phyloP scores from a whole-genome alignment of 352 stramenopile species.

The Phytophthora cryptogea region DNA sequence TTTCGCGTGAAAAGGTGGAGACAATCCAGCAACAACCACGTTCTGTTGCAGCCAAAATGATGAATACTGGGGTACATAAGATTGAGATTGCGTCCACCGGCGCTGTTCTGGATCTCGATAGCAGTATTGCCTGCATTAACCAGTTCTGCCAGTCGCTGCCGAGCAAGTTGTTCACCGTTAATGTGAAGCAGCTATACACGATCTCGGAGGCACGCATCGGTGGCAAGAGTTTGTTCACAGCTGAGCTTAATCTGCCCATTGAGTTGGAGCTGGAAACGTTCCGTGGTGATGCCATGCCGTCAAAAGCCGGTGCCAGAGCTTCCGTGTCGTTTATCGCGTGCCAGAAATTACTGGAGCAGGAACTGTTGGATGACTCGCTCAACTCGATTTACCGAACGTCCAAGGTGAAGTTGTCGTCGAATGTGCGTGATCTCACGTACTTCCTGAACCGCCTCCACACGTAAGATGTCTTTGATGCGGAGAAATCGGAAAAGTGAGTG shows the following conservation, averaged over 20 bases:
- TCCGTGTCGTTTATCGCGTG: conserved; percentile 64
- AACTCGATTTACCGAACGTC: conserved; percentile 76
- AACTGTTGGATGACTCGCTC: conserved; percentile 63
- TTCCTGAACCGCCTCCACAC: conserved; percentile 52
- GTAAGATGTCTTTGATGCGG: conserved; percentile 12
- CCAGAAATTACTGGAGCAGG: conserved; percentile 51
- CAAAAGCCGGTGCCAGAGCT: conserved; percentile 64
- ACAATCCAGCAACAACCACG: conserved; percentile 64
- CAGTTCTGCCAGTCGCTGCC: conserved; percentile 82
- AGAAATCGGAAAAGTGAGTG: background rate
- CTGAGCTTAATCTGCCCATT: conserved; percentile 50
- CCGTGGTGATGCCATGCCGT: conserved; percentile 49
- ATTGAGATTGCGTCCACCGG: conserved; percentile 59
- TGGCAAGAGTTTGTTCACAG: conserved; percentile 55
- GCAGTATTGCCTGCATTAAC: conserved; percentile 72
- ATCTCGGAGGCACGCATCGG: conserved; percentile 36
- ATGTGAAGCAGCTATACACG: conserved; percentile 63
- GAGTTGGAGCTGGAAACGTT: conserved; percentile 58
- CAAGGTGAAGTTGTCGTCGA: conserved; percentile 48
- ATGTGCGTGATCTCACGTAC: conserved; percentile 53
- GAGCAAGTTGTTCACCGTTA: conserved; percentile 48
- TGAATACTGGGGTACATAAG: conserved; percentile 36
- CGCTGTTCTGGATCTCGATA: conserved; percentile 75
- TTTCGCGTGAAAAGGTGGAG: conserved; percentile 64
- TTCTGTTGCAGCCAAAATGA: conserved; percentile 48